phyloP scores from a whole-genome alignment of 2,329 filamentous ascomycete genomes.

The Xylariaceae sp. region DNA sequence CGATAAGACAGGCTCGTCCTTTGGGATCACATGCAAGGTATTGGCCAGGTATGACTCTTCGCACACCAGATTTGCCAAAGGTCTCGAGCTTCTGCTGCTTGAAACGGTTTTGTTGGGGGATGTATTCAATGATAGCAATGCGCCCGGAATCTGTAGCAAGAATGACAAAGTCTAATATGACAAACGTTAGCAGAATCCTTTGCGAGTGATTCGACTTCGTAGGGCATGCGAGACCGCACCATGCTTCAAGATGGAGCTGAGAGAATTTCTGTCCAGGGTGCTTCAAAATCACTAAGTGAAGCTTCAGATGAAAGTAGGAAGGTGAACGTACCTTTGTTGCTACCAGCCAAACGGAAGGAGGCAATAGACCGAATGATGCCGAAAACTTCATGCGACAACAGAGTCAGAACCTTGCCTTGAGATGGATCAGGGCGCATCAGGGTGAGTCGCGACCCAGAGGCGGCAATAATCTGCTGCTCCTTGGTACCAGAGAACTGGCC shows the following conservation, averaged over 20 bases:
- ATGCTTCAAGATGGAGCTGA: slow-evolving; percentile 19
- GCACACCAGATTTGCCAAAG: slow-evolving; percentile 93
- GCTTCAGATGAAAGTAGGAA: slow-evolving; percentile 37
- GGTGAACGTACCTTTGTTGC: slow-evolving; percentile 80
- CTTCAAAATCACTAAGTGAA: slow-evolving; percentile 72
- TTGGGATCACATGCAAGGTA: slow-evolving; percentile 95
- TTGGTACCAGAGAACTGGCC: slow-evolving; percentile 95
- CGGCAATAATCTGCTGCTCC: slow-evolving; percentile 95
- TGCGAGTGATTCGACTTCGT: slow-evolving; percentile 6
- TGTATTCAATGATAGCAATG: slow-evolving; percentile 89
- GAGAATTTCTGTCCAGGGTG: slow-evolving; percentile 46
- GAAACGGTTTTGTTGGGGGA: slow-evolving; percentile 81
- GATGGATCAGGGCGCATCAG: slow-evolving; percentile 82
- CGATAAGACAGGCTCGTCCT: slow-evolving; percentile 89
- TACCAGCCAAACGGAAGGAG: slow-evolving; percentile 87
- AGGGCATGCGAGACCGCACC: slow-evolving; percentile 17
- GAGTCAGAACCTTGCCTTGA: slow-evolving; percentile 78
- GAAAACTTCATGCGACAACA: slow-evolving; percentile 91
- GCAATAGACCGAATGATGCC: slow-evolving; percentile 89
- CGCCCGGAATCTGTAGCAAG: slow-evolving; percentile 93
- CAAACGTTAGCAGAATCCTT: slow-evolving; percentile 17
- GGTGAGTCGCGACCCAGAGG: slow-evolving; percentile 82
- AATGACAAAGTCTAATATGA: slow-evolving; percentile 80
- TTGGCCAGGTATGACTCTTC: slow-evolving; percentile 90
- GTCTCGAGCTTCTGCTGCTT: slow-evolving; percentile 91